These are phyloP conservation scores for Thalassiosira pacifica DNA, from an alignment of 352 stramenopile genomes.

Conservation along the genomic window DNA sequence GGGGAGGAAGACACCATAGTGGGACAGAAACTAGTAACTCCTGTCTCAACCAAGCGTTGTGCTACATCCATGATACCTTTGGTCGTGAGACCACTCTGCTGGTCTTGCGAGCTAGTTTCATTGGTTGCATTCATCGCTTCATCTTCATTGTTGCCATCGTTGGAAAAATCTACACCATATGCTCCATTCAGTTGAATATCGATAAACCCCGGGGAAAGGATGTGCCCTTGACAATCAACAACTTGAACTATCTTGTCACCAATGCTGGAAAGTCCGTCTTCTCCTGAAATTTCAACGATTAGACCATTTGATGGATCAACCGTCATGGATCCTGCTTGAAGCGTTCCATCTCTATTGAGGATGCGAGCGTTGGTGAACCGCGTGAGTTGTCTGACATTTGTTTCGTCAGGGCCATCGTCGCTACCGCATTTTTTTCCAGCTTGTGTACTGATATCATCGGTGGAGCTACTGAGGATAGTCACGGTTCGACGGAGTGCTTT, in stretches of 20 bases:
- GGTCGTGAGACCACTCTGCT: not conserved
- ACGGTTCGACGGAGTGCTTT: slow-evolving; percentile 18
- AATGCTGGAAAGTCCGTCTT: not conserved
- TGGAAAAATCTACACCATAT: slow-evolving; percentile 90
- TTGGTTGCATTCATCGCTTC: too few species aligned
- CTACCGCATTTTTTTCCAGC: not conserved
- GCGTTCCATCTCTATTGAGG: slow-evolving; percentile 42
- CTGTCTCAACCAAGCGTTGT: slow-evolving; percentile 60
- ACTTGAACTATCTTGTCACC: slow-evolving; percentile 2
- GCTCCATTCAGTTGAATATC: slow-evolving; percentile 92
- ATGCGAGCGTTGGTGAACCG: slow-evolving; percentile 46
- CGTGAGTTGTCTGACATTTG: slow-evolving; percentile 2
- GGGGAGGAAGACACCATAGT: slow-evolving; percentile 89
- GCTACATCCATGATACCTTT: slow-evolving; percentile 40
- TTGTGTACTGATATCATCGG: not conserved
- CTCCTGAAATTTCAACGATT: slow-evolving; percentile 18
- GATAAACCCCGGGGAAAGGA: slow-evolving; percentile 90
- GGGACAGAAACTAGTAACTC: slow-evolving; percentile 90
- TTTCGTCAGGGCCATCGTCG: not conserved
- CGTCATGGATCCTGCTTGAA: slow-evolving; percentile 25
- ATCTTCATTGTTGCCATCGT: slow-evolving; percentile 31
- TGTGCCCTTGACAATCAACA: slow-evolving; percentile 87
- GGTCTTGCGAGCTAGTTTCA: too few species aligned
- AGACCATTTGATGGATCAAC: slow-evolving; percentile 22
- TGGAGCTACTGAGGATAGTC: slow-evolving; percentile 18